Percentiles rank a stretch among this genome's conserved stretches.
phyloP scores from a whole-genome alignment of 805 yeast species.

The Pichia rugopelliculosa region DNA sequence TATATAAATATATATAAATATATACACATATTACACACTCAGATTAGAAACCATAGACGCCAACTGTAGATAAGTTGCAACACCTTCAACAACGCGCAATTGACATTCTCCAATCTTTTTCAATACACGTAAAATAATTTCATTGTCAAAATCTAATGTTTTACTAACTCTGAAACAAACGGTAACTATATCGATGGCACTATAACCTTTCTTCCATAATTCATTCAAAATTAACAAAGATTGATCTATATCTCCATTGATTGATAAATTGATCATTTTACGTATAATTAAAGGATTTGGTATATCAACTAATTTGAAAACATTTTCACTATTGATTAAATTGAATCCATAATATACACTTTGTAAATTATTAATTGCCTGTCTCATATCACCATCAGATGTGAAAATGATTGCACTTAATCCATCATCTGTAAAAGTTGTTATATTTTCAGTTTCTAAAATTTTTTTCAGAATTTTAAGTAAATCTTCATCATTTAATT shows the following conservation, averaged over 20 bases:
- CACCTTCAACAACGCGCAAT: slow-evolving; percentile 91
- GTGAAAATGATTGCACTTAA: slow-evolving; percentile 87
- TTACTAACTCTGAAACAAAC: slow-evolving; percentile 86
- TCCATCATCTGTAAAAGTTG: slow-evolving; percentile 76
- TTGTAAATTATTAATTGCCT: slow-evolving; percentile 90
- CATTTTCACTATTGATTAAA: slow-evolving; percentile 84
- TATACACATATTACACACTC: not conserved
- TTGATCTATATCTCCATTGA: slow-evolving; percentile 41
- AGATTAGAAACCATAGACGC: slow-evolving; percentile 53
- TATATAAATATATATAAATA: too few relatives aligned
- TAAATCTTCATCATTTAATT: slow-evolving; percentile 79
- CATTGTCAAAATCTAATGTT: slow-evolving; percentile 54
- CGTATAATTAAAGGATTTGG: slow-evolving; percentile 89
- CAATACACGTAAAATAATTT: slow-evolving; percentile 63
- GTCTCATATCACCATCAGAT: slow-evolving; percentile 98
- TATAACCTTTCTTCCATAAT: slow-evolving; percentile 86
- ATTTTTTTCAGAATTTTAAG: slow-evolving; percentile 68
- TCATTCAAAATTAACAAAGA: slow-evolving; percentile 57
- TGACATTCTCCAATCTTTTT: slow-evolving; percentile 86
- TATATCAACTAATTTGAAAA: slow-evolving; percentile 89
- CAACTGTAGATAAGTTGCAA: slow-evolving; percentile 76
- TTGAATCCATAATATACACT: slow-evolving; percentile 93
- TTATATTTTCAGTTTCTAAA: slow-evolving; percentile 58
- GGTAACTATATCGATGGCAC: slow-evolving; percentile 87
- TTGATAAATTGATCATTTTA: slow-evolving; percentile 46